Evolutionary conservation across 805 yeast species (phyloP).

Genomic region (Myxozyma melibiosi): DNA sequence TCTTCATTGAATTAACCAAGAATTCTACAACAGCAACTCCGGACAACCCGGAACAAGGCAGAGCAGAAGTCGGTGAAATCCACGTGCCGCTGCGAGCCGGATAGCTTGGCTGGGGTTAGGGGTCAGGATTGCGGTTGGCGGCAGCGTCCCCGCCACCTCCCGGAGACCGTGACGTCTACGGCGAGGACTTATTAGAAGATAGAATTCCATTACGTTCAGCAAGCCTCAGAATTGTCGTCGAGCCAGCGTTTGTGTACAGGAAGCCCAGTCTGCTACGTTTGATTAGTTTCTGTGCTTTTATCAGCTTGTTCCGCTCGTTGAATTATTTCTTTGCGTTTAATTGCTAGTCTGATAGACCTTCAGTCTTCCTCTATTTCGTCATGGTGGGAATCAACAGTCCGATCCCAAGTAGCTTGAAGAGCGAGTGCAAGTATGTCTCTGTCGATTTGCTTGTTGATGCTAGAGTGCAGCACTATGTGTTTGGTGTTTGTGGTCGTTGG

Average conservation of each 20-base stretch:
- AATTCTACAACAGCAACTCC: too few relatives aligned
- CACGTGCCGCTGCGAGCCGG: background rate
- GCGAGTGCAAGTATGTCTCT: constrained; percentile 73
- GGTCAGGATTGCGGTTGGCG: background rate
- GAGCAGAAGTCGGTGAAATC: background rate
- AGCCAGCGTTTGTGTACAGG: background rate
- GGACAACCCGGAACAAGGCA: too few relatives aligned
- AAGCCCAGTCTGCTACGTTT: too few relatives aligned
- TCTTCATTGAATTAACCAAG: too few relatives aligned
- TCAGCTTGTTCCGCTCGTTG: background rate
- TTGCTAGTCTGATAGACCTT: background rate
- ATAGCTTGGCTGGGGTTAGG: background rate
- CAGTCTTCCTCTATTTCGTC: background rate
- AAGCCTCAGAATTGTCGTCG: background rate
- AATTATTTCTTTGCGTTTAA: background rate
- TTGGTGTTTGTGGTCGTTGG: background rate
- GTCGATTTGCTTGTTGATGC: background rate
- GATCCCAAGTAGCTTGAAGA: constrained; percentile 82
- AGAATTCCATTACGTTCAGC: background rate
- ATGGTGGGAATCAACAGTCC: constrained; percentile 72
- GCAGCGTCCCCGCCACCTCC: constrained; percentile 13
- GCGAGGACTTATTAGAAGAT: too few relatives aligned
- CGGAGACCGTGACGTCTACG: background rate
- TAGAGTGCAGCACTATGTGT: background rate
- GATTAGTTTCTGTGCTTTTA: background rate